These are phyloP conservation scores for Macrophomina pseudophaseolina DNA, from an alignment of 2,329 filamentous ascomycete genomes.

Conservation along the genomic window DNA sequence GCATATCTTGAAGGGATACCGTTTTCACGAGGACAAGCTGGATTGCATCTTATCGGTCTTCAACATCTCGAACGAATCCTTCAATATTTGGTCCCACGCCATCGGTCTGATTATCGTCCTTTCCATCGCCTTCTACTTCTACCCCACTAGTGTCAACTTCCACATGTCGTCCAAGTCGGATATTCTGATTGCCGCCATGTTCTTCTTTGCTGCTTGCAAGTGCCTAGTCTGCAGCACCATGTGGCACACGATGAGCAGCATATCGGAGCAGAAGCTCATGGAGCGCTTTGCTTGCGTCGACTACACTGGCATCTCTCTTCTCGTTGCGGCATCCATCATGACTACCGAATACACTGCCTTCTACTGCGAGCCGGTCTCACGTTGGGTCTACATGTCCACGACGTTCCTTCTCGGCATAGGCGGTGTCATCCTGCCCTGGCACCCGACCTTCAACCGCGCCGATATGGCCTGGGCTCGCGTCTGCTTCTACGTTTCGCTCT, in stretches of 20 bases:
- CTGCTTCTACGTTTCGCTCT: conserved; percentile 86
- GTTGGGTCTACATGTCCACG: conserved; percentile 82
- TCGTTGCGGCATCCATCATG: conserved; percentile 96
- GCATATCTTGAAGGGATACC: conserved; percentile 89
- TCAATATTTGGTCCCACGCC: conserved; percentile 98
- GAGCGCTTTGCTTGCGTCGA: conserved; percentile 97
- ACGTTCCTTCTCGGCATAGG: conserved; percentile 82
- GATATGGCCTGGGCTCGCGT: conserved; percentile 96
- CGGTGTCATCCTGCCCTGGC: conserved; percentile 93
- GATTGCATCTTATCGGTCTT: conserved; percentile 88
- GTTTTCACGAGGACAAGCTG: conserved; percentile 88
- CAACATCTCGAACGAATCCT: conserved; percentile 84
- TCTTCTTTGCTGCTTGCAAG: conserved; percentile 95
- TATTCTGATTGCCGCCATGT: conserved; percentile 87
- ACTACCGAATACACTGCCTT: conserved; percentile 98
- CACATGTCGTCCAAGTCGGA: conserved; percentile 84
- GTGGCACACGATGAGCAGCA: conserved; percentile 99
- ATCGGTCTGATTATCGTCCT: conserved; percentile 89
- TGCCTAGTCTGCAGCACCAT: conserved; percentile 93
- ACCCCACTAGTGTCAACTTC: conserved; percentile 87
- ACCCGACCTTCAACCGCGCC: conserved; percentile 87
- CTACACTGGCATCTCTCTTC: conserved; percentile 94
- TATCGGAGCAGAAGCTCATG: conserved; percentile 85
- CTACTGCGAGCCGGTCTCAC: conserved; percentile 90
- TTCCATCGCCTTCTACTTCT: conserved; percentile 92